Conservation (phyloP, 495 filamentous ascomycete species). For the Tirmania nivea region DNA sequence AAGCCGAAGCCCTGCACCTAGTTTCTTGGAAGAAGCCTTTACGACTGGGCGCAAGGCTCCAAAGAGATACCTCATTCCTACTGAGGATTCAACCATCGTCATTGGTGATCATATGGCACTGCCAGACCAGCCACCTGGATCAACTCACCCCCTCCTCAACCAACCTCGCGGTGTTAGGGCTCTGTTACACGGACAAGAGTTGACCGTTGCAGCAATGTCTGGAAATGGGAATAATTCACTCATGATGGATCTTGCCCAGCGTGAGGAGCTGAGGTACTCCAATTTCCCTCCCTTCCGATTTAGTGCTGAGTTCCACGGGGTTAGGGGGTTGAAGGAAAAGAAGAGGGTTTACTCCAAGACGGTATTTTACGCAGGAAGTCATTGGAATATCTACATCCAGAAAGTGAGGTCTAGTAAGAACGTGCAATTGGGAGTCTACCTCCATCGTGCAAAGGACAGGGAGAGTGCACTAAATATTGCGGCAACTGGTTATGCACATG, state of each 20-base stretch:
- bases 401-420: conserved; percentile 33
- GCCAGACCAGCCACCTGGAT: background rate
- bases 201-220: background rate
- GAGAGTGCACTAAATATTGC: conserved; percentile 20
- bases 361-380: conserved; percentile 38
- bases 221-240: background rate
- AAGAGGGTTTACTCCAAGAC: conserved; percentile 38
- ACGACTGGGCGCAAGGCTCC: background rate
- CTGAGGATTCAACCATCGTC: conserved; percentile 34
- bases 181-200: background rate
- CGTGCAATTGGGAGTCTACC: conserved; percentile 36
- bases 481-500: background rate
- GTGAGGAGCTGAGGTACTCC: conserved; percentile 26
- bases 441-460: conserved; percentile 37
- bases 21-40: background rate
- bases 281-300: conserved; percentile 39
- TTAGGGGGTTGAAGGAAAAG: conserved; percentile 34
- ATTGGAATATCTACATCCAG: conserved; percentile 44
- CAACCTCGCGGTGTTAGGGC: background rate
- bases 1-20: background rate
- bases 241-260: background rate
- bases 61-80: conserved; percentile 33
- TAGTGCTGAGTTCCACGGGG: conserved; percentile 35
- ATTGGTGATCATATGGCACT: conserved; percentile 28
- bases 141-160: background rate